These are phyloP conservation scores for Primulina tabacum DNA, from an alignment of 257 asterid species.

Conservation along the genomic window DNA sequence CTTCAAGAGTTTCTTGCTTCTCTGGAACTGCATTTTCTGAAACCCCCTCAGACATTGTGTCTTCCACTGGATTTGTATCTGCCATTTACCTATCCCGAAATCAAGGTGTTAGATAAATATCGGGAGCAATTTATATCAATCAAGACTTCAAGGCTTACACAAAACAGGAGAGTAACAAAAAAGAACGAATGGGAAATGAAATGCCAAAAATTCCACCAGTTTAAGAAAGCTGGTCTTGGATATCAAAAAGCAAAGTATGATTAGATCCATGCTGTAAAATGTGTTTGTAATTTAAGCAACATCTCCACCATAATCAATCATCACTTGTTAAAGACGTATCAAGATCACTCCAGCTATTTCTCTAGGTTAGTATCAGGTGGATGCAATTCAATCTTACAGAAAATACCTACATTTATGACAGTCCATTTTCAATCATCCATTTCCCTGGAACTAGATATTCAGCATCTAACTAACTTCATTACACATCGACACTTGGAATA, in stretches of 20 bases:
- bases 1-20: conserved; percentile 52
- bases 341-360: background rate
- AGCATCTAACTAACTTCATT: background rate
- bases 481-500: background rate
- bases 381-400: background rate
- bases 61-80: conserved; percentile 40
- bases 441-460: background rate
- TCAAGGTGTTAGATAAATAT: conserved; percentile 14
- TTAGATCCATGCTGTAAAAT: background rate
- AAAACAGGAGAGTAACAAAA: background rate
- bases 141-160: background rate
- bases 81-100: conserved; percentile 43
- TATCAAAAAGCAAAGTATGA: background rate
- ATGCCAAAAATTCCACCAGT: background rate
- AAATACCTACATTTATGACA: background rate
- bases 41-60: conserved; percentile 32
- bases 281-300: background rate
- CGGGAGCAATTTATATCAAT: background rate
- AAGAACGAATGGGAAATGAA: background rate
- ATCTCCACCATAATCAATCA: background rate
- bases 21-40: conserved; percentile 34
- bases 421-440: background rate
- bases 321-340: background rate
- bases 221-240: background rate
- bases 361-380: background rate